Base-by-base conservation (phyloP, 1,139 yeast genomes). In the Debaryomyces robertsiae region DNA sequence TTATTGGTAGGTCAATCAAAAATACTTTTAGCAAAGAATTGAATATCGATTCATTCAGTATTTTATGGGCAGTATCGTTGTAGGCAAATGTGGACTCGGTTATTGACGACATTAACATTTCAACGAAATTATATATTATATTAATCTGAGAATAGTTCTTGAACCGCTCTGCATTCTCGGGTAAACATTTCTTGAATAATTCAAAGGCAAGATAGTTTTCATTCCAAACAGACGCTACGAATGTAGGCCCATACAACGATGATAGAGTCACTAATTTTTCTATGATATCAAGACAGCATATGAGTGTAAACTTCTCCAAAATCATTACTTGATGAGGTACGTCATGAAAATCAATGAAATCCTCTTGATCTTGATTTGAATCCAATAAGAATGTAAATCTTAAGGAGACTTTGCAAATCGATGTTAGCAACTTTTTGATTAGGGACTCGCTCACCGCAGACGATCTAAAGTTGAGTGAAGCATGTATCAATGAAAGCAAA, bases 261-360 rank as follows among this genome's bases (percentile, higher is more conserved):
- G 69, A 48, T 7, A 65, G 46, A 1, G 57, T 46, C 19, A 63
- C 53, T 32, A 66, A 50, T 22, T 57, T 55, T 47, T 83, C 88
- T 19, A 83, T 51, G 2, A 78, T 63, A 54, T 83, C 90, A 57
- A 79, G 66, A 6, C 79, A 67, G 51, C 73, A 75, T 1, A 77
- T 53, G 3, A 81, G 60, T 2, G 71, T 63, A 43, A 79, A 68
- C 30, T 73, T 73, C 48, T 81, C 82, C 7, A 82, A 54, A 2
- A 80, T 55, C 50, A 65, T 55, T 1, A 60, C 61, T 47, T 77
- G 82, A 43, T 64, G 50, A 1, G 75, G 65, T 3, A 63, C 62
- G 39, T 64, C 69, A 38, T 61, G 65, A 46, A 65, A 60, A 38
- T 57, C 57, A 22, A 55, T 61, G 13, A 69, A 57, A 35, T 71